Conservation (phyloP, 2,329 filamentous ascomycete genomes). For the Calonectria pteridis region DNA sequence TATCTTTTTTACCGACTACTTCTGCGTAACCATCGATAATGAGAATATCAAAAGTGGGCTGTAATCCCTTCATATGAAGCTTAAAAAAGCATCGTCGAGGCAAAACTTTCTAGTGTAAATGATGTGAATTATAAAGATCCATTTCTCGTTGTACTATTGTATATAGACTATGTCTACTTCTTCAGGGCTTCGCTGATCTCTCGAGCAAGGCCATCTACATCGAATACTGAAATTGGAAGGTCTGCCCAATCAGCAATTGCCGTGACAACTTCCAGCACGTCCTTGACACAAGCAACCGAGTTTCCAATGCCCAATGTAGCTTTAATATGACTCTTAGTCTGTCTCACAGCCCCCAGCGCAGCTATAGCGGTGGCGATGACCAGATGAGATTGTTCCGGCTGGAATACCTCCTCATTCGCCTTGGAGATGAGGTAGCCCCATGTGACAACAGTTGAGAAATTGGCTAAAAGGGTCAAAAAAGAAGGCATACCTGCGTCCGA, state of each 20-base stretch:
- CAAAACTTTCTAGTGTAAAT: not conserved
- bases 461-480: constrained; percentile 19
- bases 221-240: not conserved
- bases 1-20: not conserved
- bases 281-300: constrained; percentile 7
- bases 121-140: not conserved
- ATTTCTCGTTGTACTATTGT: too few species aligned
- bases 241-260: not conserved
- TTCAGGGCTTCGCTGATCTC: not conserved
- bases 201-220: not conserved
- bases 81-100: not conserved
- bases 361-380: not conserved
- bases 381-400: not conserved
- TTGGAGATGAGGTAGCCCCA: constrained; percentile 11
- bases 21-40: not conserved
- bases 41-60: not conserved
- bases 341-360: not conserved
- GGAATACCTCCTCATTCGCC: constrained; percentile 5
- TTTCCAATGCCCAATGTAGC: constrained; percentile 10
- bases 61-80: not conserved
- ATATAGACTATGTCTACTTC: not conserved
- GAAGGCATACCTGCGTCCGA: too few species aligned
- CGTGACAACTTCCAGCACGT: not conserved
- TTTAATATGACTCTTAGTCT: constrained; percentile 14
- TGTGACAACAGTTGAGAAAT: constrained; percentile 30